Base-by-base conservation (phyloP, 2,329 filamentous ascomycete genomes). In the Chaetomiaceae sp. region DNA sequence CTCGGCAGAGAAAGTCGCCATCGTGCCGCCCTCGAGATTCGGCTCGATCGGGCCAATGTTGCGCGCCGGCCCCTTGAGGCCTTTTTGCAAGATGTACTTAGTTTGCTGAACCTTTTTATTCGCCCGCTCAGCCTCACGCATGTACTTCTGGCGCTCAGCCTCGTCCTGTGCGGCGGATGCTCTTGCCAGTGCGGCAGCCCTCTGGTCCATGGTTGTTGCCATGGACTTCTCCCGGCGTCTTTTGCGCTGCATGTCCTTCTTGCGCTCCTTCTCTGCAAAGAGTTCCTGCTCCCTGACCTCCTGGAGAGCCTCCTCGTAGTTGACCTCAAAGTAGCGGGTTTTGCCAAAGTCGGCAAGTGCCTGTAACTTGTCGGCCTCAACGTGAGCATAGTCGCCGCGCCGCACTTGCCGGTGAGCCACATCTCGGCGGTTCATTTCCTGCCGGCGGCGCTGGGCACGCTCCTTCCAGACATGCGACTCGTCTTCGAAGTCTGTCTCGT, bases 201-300 rank as follows among this genome's bases (percentile, higher is more conserved):
- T 94, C 67, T 90, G 86, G 67, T 96, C 92, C 63, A 95, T 87
- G 6, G 90, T 92, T 55, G 95, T 87, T 4, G 90, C 90, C 77
- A 96, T 90, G 4, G 92, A 95, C 74, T 96, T 96, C 69, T 97
- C 92, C 16, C 94, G 87, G 38, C 94, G 86, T 55, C 94, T 84
- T 75, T 97, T 99, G 58, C 94, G 87, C 69, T 99, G 94, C 90
- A 99, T 97, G 66, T 99, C 94, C 75, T 99, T 99, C 76, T 99
- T 99, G 60, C 94, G 89, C 72, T 99, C 94, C 73, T 99, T 99
- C 71, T 99, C 94, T 56, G 92, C 90, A 56, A 87, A 87, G 7
- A 96, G 78, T 68, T 96, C 92, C 60, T 90, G 89, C 57, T 90
- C 87, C 61, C 94, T 88, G 2, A 97, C 92, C 63, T 96, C 87